Conservation (phyloP, 257 asterid species). For the Solanum chiquidenum region DNA sequence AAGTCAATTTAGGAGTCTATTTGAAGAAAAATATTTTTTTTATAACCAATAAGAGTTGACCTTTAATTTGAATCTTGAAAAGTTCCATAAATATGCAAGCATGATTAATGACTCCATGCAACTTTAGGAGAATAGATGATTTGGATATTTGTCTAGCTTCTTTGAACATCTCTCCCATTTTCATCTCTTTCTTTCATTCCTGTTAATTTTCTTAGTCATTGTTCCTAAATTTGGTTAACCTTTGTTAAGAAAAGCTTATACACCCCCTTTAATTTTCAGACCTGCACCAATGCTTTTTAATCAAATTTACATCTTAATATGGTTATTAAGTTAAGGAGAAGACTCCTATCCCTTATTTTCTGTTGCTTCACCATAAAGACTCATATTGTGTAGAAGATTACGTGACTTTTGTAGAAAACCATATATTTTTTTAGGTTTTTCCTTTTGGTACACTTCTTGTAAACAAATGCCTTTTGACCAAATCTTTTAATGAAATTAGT, state of each 20-base stretch:
- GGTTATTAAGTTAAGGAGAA: not conserved
- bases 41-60: not conserved
- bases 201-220: not conserved
- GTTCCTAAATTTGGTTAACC: not conserved
- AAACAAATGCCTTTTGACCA: too few relatives aligned
- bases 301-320: not conserved
- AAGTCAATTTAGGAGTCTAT: not conserved
- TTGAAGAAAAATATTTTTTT: not conserved
- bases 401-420: too few relatives aligned
- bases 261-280: not conserved
- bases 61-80: not conserved
- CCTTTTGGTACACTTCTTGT: too few relatives aligned
- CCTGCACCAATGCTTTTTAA: not conserved
- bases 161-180: not conserved
- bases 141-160: not conserved
- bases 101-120: not conserved
- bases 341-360: too few relatives aligned
- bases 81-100: not conserved
- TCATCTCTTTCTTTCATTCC: not conserved
- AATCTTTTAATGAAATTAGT: too few relatives aligned
- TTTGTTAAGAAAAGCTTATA: not conserved
- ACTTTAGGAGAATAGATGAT: not conserved
- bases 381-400: not conserved
- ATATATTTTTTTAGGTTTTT: too few relatives aligned
- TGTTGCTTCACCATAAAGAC: too few relatives aligned